These are phyloP conservation scores for Suillus paluster DNA, from an alignment of 768 basidiomycete genomes.

Conservation along the genomic window DNA sequence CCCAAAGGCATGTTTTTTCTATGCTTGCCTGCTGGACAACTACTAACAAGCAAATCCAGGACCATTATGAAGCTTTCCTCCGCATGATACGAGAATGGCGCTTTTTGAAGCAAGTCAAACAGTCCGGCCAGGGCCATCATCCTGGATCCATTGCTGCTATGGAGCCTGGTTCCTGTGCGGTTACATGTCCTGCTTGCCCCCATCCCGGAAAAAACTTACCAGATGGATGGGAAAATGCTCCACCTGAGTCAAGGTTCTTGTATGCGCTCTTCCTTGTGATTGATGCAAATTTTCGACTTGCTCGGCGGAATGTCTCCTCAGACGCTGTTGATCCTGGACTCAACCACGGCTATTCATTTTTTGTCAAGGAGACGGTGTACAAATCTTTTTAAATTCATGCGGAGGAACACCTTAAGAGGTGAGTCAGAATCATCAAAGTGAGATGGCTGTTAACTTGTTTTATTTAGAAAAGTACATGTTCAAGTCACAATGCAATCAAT, in stretches of 20 bases:
- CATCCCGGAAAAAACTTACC: constrained; percentile 11
- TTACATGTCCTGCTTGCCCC: constrained; percentile 11
- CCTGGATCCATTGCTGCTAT: neutral
- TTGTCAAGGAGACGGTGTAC: constrained; percentile 25
- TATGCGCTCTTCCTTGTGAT: constrained; percentile 26
- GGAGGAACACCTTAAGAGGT: constrained; percentile 20
- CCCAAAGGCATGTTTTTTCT: constrained; percentile 7
- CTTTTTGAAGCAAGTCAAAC: neutral
- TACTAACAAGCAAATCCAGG: neutral
- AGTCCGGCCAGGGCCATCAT: constrained; percentile 3
- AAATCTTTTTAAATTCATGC: constrained; percentile 12
- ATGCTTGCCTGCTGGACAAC: constrained; percentile 4
- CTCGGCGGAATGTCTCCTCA: constrained; percentile 15
- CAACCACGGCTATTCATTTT: constrained; percentile 23
- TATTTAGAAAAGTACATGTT: constrained; percentile 27
- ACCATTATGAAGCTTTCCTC: constrained; percentile 1
- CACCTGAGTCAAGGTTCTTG: neutral
- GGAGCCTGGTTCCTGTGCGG: neutral
- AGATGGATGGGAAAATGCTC: constrained; percentile 5
- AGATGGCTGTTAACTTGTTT: neutral
- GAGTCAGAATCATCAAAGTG: neutral
- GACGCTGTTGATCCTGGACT: constrained; percentile 22
- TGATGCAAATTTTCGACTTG: constrained; percentile 33
- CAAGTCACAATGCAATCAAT: constrained; percentile 4
- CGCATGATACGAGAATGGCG: neutral